Conservation (phyloP, 179 eudicot genomes). For the Beta macrorhiza region DNA sequence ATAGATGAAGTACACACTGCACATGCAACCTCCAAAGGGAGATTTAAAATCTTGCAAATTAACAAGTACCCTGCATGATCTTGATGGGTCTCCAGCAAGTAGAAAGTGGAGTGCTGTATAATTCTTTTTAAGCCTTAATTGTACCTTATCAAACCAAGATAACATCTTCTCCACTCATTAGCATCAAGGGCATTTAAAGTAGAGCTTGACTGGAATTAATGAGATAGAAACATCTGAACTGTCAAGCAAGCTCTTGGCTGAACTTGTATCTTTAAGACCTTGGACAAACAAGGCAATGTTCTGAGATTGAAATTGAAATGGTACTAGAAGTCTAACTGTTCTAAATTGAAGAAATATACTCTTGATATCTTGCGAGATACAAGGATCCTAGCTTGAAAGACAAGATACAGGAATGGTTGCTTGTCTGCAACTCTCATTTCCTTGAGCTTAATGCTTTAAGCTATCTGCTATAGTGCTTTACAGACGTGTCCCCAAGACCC, state of each 20-base stretch:
- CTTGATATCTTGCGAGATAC: background rate
- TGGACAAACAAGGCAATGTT: background rate
- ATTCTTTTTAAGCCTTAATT: background rate
- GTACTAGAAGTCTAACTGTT: no score
- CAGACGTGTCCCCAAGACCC: background rate
- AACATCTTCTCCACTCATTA: no score
- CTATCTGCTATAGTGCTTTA: background rate
- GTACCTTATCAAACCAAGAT: background rate
- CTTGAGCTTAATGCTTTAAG: background rate
- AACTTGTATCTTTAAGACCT: background rate
- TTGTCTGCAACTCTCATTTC: background rate
- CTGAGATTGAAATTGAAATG: background rate
- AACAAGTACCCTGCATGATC: background rate
- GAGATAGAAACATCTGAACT: background rate
- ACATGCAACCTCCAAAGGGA: background rate
- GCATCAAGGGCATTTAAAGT: background rate
- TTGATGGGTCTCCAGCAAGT: background rate
- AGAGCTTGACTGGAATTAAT: background rate
- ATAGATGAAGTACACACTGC: background rate
- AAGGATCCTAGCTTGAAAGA: background rate
- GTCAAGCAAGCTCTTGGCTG: background rate
- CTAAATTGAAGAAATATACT: background rate
- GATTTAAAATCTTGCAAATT: background rate
- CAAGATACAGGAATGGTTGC: background rate
- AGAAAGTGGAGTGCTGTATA: background rate